Conservation (phyloP, 225 moss, liverwort and hornwort species). For the Rhytidiadelphus loreus region DNA sequence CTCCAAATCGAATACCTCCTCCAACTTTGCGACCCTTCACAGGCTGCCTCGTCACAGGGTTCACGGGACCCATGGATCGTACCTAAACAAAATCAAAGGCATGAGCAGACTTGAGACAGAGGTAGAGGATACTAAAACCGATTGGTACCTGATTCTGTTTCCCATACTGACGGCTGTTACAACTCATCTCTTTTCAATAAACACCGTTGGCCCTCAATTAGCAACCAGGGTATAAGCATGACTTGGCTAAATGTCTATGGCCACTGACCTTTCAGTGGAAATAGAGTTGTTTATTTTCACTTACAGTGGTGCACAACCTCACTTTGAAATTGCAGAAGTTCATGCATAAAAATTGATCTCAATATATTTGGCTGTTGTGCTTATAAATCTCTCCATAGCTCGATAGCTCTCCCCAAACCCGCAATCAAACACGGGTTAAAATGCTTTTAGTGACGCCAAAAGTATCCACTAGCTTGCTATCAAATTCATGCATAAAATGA, state of each 20-base stretch:
- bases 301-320: background rate
- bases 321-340: background rate
- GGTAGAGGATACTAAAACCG: background rate
- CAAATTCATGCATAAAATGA: background rate
- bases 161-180: background rate
- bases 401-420: background rate
- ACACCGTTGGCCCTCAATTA: too few relatives aligned
- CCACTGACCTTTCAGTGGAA: background rate
- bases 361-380: background rate
- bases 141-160: background rate
- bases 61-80: constrained; percentile 84
- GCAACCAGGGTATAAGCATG: background rate
- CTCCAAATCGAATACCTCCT: constrained; percentile 94
- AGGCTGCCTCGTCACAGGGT: constrained; percentile 88
- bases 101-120: background rate
- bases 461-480: background rate
- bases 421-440: background rate
- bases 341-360: background rate
- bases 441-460: background rate
- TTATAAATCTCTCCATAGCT: background rate
- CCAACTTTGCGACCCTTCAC: constrained; percentile 91
- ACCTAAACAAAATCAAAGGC: constrained; percentile 30
- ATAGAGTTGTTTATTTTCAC: background rate
- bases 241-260: background rate
- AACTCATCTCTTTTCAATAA: background rate